Evolutionary conservation across 805 yeast genomes (phyloP).

Genomic region (Ogataea trehaloabstinens): DNA sequence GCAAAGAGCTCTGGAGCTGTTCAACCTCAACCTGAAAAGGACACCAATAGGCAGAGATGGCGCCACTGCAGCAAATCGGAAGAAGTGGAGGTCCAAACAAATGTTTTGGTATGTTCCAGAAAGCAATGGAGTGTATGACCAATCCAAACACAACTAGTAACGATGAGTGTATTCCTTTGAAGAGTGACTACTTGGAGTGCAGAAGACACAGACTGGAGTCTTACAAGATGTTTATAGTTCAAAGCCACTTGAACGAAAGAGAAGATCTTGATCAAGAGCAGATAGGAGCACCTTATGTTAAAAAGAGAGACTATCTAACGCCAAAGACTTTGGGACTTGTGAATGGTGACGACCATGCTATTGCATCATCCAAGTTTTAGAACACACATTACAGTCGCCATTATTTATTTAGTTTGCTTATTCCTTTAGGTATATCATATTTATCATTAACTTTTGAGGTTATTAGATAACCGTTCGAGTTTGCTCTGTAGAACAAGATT

Average conservation of each 20-base stretch:
- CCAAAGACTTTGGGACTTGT: constrained; percentile 38
- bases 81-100: constrained; percentile 38
- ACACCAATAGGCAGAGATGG: constrained; percentile 25
- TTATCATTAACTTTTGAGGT: background rate
- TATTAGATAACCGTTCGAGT: too few relatives aligned
- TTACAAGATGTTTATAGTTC: constrained; percentile 34
- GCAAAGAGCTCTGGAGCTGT: too few relatives aligned
- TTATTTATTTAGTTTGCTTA: too few relatives aligned
- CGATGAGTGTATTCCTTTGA: constrained; percentile 32
- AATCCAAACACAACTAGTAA: constrained; percentile 28
- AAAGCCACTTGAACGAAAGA: constrained; percentile 31
- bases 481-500: too few relatives aligned
- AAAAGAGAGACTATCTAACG: constrained; percentile 37
- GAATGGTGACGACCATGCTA: constrained; percentile 35
- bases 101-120: constrained; percentile 37
- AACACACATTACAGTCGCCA: background rate
- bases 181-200: constrained; percentile 37
- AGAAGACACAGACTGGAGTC: constrained; percentile 36
- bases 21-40: too few relatives aligned
- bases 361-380: constrained; percentile 25
- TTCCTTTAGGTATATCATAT: background rate
- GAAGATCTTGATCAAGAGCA: constrained; percentile 27
- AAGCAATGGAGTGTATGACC: constrained; percentile 39
- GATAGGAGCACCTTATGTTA: constrained; percentile 39
- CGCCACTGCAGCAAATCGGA: constrained; percentile 33